Evolutionary conservation across 306 rosid species (phyloP), one percentile per base, ranked within the genome.

Genomic region (Pyrus communis): DNA sequence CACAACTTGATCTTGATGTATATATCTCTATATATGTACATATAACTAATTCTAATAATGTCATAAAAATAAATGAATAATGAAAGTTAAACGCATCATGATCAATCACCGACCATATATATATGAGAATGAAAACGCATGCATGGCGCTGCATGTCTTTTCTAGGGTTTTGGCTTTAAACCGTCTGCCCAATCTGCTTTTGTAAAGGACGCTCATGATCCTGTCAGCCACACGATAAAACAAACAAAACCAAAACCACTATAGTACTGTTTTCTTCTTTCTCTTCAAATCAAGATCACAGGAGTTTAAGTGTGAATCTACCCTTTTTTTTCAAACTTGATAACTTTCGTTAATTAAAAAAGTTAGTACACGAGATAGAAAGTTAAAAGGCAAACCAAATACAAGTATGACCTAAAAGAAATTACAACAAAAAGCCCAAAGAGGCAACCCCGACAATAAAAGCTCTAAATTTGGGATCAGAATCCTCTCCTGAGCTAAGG

Each of bases 51-150:
- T 58, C 55, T 51, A 5, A 15, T 51, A 15, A 51, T 17, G 55
- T 17, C 21, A 51, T 51, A 51, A 51, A 51, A 2, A 17, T 51
- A 51, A n/a, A 59, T 22, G 30, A 59, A 23, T 22, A 22, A 58
- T 11, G 4, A 22, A 59, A 59, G 28, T 23, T 12, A 23, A 59
- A 51, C 21, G 55, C 67, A 60, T 14, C n/a, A n/a, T n/a, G n/a
- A n/a, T n/a, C 11, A 30, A 81, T 83, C 82, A 74, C 89, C 87
- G 92, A 84, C 88, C 88, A 84, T 52, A 61, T 25, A 61, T 13
- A 27, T 64, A 8, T 18, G 43, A 64, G 45, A 33, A 66, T 42
- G 78, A 60, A 73, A 1, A 51, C 18, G 55, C 55, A 51, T 51
- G 55, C 55, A 33, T 62, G 49, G 52, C 46, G 46, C 60, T 6